Evolutionary conservation across 805 yeast species (phyloP).

Genomic region (Saturnispora sekii): DNA sequence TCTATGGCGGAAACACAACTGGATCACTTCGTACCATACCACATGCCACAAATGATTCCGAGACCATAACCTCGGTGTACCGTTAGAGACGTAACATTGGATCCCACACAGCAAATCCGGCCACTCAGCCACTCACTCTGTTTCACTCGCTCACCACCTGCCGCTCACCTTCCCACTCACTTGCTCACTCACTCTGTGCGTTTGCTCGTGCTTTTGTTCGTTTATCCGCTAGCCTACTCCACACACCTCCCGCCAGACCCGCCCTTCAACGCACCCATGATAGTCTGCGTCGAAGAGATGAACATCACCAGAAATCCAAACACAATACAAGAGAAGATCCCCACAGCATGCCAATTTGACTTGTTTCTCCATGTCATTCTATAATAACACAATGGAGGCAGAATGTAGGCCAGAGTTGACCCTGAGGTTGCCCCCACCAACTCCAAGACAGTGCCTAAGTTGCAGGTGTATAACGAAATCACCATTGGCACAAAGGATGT

Average conservation of each 20-base stretch:
- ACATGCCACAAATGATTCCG: too few species aligned
- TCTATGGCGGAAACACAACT: too few species aligned
- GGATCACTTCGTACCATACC: too few species aligned
- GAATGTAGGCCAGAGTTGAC: slow-evolving; percentile 80
- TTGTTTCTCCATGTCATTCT: slow-evolving; percentile 46
- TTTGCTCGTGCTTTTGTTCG: too few species aligned
- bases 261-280: slow-evolving; percentile 33
- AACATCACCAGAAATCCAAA: slow-evolving; percentile 77
- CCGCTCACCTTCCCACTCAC: too few species aligned
- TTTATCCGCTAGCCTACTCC: slow-evolving; percentile 12
- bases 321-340: slow-evolving; percentile 48
- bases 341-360: slow-evolving; percentile 35
- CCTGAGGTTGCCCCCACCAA: slow-evolving; percentile 91
- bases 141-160: too few species aligned
- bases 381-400: slow-evolving; percentile 79
- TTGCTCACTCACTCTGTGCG: too few species aligned
- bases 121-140: too few species aligned
- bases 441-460: slow-evolving; percentile 81
- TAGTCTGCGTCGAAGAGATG: slow-evolving; percentile 69
- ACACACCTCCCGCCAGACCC: slow-evolving; percentile 42
- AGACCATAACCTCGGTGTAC: too few species aligned
- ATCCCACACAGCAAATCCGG: too few species aligned
- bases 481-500: slow-evolving; percentile 63
- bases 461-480: slow-evolving; percentile 72
- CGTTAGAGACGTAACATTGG: too few species aligned